Evolutionary conservation across 1,284 basidiomycete species (phyloP).

Genomic region (Phylloboletellus chloephorus): DNA sequence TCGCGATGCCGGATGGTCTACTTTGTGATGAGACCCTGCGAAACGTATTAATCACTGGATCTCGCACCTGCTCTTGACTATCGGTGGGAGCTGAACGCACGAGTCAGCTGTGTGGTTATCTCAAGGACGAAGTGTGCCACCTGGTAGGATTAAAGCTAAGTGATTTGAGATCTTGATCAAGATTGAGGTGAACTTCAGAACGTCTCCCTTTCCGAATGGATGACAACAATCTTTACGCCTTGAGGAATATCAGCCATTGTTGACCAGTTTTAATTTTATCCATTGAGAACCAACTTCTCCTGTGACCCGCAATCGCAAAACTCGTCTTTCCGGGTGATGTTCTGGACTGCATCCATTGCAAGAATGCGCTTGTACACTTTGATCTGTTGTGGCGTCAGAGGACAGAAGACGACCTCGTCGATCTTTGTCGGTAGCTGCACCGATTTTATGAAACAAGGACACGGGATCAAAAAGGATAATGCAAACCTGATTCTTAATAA

Average conservation of each 20-base stretch:
- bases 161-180: constrained; percentile 85
- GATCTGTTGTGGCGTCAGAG: constrained; percentile 64
- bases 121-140: constrained; percentile 32
- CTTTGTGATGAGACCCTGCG: constrained; percentile 7
- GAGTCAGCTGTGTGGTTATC: constrained; percentile 1
- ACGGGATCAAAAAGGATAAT: neutral
- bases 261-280: neutral
- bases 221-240: constrained; percentile 67
- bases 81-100: constrained; percentile 50
- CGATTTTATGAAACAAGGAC: neutral
- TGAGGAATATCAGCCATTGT: constrained; percentile 6
- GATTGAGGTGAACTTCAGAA: constrained; percentile 71
- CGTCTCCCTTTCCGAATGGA: constrained; percentile 52
- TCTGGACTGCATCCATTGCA: constrained; percentile 53
- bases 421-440: constrained; percentile 73
- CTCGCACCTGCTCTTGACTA: constrained; percentile 53
- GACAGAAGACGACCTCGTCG: constrained; percentile 88
- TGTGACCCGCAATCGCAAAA: constrained; percentile 64
- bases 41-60: neutral
- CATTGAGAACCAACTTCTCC: constrained; percentile 40
- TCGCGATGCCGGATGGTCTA: constrained; percentile 57
- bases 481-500: constrained; percentile 65
- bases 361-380: constrained; percentile 69
- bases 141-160: constrained; percentile 73
- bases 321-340: constrained; percentile 63